Percentiles rank a stretch among this genome's conserved stretches.
Evolutionary conservation across 2,329 filamentous ascomycete species (phyloP).

Genomic region (Exophiala alcalophila): DNA sequence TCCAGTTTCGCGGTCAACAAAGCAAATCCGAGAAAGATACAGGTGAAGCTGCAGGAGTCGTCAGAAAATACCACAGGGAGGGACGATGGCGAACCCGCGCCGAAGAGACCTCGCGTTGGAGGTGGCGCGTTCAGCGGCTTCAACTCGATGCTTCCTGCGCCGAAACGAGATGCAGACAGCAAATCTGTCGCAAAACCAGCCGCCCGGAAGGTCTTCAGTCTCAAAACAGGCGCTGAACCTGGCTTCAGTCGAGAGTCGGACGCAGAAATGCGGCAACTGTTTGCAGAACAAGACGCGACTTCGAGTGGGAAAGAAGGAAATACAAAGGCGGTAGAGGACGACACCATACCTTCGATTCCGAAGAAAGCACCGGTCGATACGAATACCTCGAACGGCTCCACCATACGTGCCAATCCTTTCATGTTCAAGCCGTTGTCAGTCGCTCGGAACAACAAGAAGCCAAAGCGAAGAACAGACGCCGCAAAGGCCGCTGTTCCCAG

Average conservation of each 20-base stretch:
- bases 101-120: constrained; percentile 66
- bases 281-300: constrained; percentile 38
- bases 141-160: constrained; percentile 80
- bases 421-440: constrained; percentile 91
- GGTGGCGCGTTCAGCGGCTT: constrained; percentile 73
- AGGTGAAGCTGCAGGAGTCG: constrained; percentile 68
- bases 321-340: constrained; percentile 11
- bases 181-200: constrained; percentile 35
- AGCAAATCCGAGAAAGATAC: constrained; percentile 77
- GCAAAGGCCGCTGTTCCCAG: constrained; percentile 3
- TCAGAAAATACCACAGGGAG: constrained; percentile 39
- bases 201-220: constrained; percentile 59
- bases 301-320: constrained; percentile 9
- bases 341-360: constrained; percentile 19
- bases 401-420: constrained; percentile 70
- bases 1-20: constrained; percentile 81
- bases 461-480: constrained; percentile 54
- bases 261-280: constrained; percentile 37
- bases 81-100: constrained; percentile 55
- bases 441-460: constrained; percentile 69
- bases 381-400: constrained; percentile 50
- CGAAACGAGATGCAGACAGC: constrained; percentile 56
- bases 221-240: constrained; percentile 80
- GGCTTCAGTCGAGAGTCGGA: constrained; percentile 69
- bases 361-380: constrained; percentile 44